Conservation (phyloP, 2,329 filamentous ascomycete genomes). For the Knufia fluminis region DNA sequence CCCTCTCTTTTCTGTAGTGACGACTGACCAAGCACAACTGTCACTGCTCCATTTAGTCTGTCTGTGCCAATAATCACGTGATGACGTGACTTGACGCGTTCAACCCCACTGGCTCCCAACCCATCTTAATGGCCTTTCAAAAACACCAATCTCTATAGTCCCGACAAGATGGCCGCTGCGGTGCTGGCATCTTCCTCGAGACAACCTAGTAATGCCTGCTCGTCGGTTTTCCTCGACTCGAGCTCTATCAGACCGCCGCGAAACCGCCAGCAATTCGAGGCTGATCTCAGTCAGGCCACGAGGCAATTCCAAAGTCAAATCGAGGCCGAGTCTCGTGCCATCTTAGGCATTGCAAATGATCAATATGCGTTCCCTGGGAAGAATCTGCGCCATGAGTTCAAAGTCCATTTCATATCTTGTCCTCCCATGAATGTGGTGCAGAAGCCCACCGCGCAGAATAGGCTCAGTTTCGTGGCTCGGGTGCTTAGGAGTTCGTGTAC, state of each 20-base stretch:
- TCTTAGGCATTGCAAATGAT: constrained; percentile 1
- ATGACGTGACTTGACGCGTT: background rate
- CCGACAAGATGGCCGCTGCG: background rate
- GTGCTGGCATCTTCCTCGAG: background rate
- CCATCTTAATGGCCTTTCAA: background rate
- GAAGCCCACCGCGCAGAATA: constrained; percentile 12
- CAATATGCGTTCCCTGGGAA: background rate
- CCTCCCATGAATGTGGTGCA: constrained; percentile 10
- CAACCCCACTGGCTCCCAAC: background rate
- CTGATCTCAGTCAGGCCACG: background rate
- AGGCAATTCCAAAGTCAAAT: background rate
- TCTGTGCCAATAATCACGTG: constrained; percentile 1
- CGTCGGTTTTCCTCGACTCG: background rate
- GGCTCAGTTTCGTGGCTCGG: constrained; percentile 8
- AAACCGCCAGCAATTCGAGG: background rate
- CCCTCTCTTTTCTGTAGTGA: too few relatives aligned
- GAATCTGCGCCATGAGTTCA: constrained; percentile 10
- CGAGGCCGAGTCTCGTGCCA: background rate
- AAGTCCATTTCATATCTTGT: constrained; percentile 14
- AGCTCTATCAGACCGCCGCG: background rate
- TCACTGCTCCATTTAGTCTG: too few relatives aligned
- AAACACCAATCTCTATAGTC: background rate
- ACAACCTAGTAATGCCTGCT: background rate
- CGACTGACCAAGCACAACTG: too few relatives aligned
- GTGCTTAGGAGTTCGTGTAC: constrained; percentile 13